These are phyloP conservation scores for Fusarium odoratissimum DNA, from an alignment of 2,329 filamentous ascomycete species.

Conservation along the genomic window DNA sequence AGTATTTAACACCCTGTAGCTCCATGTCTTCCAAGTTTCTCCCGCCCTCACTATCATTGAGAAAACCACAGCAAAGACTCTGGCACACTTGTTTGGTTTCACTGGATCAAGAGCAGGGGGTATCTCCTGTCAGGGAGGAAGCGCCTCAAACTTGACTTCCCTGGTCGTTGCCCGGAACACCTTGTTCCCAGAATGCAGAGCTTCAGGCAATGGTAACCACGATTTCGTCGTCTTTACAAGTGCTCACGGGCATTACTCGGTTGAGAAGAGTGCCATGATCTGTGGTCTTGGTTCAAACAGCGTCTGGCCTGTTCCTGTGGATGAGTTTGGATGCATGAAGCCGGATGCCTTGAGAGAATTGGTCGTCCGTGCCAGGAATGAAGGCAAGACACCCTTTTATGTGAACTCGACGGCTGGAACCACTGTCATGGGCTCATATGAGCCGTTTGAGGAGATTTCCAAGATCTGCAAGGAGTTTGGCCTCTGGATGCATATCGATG, in stretches of 20 bases:
- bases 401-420: constrained; percentile 96
- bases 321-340: constrained; percentile 77
- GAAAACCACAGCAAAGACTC: constrained; percentile 78
- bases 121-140: constrained; percentile 83
- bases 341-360: constrained; percentile 71
- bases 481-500: constrained; percentile 95
- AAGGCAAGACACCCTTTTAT: constrained; percentile 87
- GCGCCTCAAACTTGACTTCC: constrained; percentile 84
- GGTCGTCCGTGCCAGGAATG: constrained; percentile 69
- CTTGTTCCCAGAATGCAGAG: constrained; percentile 83
- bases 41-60: constrained; percentile 89
- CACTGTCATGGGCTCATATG: constrained; percentile 90
- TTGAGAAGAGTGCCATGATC: constrained; percentile 94
- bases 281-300: constrained; percentile 82
- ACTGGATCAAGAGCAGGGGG: constrained; percentile 76
- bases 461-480: constrained; percentile 76
- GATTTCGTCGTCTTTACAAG: constrained; percentile 89
- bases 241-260: constrained; percentile 90
- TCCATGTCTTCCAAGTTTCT: constrained; percentile 92
- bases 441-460: constrained; percentile 78
- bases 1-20: constrained; percentile 26
- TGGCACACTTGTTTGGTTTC: constrained; percentile 84
- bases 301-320: constrained; percentile 81
- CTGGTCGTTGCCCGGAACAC: constrained; percentile 90
- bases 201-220: constrained; percentile 71